phyloP scores from a whole-genome alignment of 345 rosid species.

The Citropsis articulata region DNA sequence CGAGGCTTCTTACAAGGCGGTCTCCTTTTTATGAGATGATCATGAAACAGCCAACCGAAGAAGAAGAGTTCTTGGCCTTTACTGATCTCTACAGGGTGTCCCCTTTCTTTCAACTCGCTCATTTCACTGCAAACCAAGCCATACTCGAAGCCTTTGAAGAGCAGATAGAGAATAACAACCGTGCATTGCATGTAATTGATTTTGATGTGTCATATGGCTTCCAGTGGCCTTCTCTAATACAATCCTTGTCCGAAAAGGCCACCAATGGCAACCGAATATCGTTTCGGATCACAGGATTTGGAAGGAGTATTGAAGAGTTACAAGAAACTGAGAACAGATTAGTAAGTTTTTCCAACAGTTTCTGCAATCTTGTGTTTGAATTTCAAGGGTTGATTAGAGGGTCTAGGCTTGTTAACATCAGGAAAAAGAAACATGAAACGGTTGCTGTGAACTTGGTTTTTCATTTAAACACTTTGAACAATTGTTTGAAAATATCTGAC shows the following conservation, averaged over 20 bases:
- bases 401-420: conserved; percentile 26
- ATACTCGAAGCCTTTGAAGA: conserved; percentile 57
- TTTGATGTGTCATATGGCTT: conserved; percentile 61
- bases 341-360: conserved; percentile 48
- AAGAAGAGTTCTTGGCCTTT: conserved; percentile 51
- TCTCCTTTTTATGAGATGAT: conserved; percentile 61
- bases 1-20: conserved; percentile 43
- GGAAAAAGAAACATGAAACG: conserved; percentile 54
- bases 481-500: conserved; percentile 33
- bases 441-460: conserved; percentile 53
- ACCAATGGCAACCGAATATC: conserved; percentile 30
- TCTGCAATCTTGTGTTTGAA: conserved; percentile 49
- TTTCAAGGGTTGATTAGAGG: conserved; percentile 51
- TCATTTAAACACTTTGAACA: conserved; percentile 41
- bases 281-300: conserved; percentile 47
- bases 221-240: conserved; percentile 77
- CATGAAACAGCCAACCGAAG: conserved; percentile 43
- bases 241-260: conserved; percentile 61
- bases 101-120: conserved; percentile 66
- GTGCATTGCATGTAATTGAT: conserved; percentile 54
- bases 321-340: conserved; percentile 59
- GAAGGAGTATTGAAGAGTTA: conserved; percentile 42
- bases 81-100: conserved; percentile 57
- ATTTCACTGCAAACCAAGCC: conserved; percentile 68
- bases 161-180: conserved; percentile 33